These are phyloP conservation scores for Arxiozyma telluris DNA, from an alignment of 1,139 yeast genomes.

Conservation along the genomic window DNA sequence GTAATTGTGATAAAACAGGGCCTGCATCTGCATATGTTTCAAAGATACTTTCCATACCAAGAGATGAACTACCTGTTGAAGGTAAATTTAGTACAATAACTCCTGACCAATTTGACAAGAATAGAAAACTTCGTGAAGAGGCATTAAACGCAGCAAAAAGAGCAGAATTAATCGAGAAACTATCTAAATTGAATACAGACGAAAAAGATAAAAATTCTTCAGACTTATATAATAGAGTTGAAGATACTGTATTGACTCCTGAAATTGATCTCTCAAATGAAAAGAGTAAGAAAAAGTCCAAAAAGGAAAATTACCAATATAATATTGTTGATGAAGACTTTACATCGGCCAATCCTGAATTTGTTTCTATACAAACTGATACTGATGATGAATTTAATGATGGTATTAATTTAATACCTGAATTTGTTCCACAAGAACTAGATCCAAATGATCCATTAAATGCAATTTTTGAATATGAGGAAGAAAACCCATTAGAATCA, in stretches of 20 bases:
- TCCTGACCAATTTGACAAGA: conserved; percentile 57
- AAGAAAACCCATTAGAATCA: conserved; percentile 20
- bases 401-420: conserved; percentile 12
- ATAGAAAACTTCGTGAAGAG: conserved; percentile 56
- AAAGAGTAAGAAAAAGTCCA: conserved; percentile 1
- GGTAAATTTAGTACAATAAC: conserved; percentile 21
- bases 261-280: conserved; percentile 13
- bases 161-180: conserved; percentile 49
- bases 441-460: conserved; percentile 31
- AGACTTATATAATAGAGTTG: conserved; percentile 22
- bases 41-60: conserved; percentile 78
- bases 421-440: conserved; percentile 21
- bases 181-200: conserved; percentile 24
- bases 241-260: conserved; percentile 25
- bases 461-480: conserved; percentile 31
- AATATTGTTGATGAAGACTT: conserved; percentile 21
- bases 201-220: conserved; percentile 25
- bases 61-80: conserved; percentile 57
- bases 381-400: conserved; percentile 11
- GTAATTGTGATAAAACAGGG: conserved; percentile 52
- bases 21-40: conserved; percentile 79
- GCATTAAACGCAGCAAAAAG: conserved; percentile 48
- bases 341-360: conserved; percentile 18
- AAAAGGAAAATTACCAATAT: conserved; percentile 4
- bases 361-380: conserved; percentile 15